phyloP scores from a whole-genome alignment of 2,329 filamentous ascomycete genomes.

The Arthrinium phaeospermum region DNA sequence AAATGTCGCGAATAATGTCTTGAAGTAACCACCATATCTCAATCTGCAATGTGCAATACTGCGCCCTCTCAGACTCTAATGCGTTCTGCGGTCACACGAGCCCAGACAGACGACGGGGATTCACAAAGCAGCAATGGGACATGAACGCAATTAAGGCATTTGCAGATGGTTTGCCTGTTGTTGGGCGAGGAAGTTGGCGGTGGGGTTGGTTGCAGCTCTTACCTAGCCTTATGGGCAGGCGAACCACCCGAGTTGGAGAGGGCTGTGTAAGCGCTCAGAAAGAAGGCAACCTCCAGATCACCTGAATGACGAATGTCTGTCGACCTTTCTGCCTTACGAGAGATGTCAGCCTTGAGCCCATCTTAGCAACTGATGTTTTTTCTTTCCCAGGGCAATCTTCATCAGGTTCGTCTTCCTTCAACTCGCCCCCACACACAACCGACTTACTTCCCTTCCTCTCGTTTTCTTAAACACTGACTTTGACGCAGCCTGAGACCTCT shows the following conservation, averaged over 20 bases:
- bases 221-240: neutral
- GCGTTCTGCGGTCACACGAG: neutral
- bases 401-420: slow-evolving; percentile 13
- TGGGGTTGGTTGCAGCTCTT: neutral
- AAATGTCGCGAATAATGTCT: neutral
- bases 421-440: slow-evolving; percentile 7
- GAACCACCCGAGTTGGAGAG: neutral
- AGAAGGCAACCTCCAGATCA: slow-evolving; percentile 12
- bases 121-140: neutral
- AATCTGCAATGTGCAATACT: neutral
- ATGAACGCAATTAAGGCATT: neutral
- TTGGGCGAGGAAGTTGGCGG: neutral
- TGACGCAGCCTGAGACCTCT: neutral
- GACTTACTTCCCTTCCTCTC: neutral
- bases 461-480: neutral
- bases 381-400: neutral
- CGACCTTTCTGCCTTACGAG: slow-evolving; percentile 4
- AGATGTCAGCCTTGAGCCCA: slow-evolving; percentile 12
- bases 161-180: neutral
- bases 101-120: neutral
- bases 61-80: neutral
- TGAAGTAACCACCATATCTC: neutral
- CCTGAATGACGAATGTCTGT: slow-evolving; percentile 5
- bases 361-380: slow-evolving; percentile 4
- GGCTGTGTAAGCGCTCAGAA: slow-evolving; percentile 1